A percentile compares a stretch with the other conserved stretches of the same genome.
Evolutionary conservation across 495 filamentous ascomycete genomes (phyloP).

Genomic region (Annulohypoxylon nitens): DNA sequence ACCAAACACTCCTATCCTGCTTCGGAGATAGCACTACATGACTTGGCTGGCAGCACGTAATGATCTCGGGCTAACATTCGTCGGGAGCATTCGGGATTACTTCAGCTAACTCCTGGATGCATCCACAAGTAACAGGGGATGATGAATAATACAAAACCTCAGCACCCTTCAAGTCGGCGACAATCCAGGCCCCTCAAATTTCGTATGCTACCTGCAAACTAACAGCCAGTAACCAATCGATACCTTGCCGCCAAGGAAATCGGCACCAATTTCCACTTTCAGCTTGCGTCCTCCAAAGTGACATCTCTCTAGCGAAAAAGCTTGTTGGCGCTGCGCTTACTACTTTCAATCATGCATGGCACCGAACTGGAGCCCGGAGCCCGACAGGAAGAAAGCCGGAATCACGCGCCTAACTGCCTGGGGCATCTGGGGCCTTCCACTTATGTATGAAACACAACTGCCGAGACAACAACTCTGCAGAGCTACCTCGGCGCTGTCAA

Average conservation of each 20-base stretch:
- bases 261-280: constrained; percentile 43
- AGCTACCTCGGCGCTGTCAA: constrained; percentile 19
- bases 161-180: constrained; percentile 15
- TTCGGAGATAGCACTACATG: constrained; percentile 6
- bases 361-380: constrained; percentile 26
- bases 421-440: constrained; percentile 6
- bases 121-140: constrained; percentile 1
- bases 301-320: constrained; percentile 27
- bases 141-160: constrained; percentile 23
- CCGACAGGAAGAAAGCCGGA: constrained; percentile 31
- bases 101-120: constrained; percentile 17
- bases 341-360: constrained; percentile 34
- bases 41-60: not conserved
- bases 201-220: constrained; percentile 26
- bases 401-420: constrained; percentile 41
- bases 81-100: constrained; percentile 38
- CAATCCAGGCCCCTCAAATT: constrained; percentile 22
- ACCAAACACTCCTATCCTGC: not conserved
- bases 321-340: constrained; percentile 44
- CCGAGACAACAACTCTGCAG: constrained; percentile 40
- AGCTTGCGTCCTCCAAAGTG: constrained; percentile 26
- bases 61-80: constrained; percentile 10
- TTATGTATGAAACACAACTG: constrained; percentile 42
- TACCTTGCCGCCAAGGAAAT: constrained; percentile 40
- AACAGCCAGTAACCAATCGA: constrained; percentile 30